These are phyloP conservation scores for Hymenoscyphus occultus DNA, from an alignment of 2,329 filamentous ascomycete species.

Conservation along the genomic window DNA sequence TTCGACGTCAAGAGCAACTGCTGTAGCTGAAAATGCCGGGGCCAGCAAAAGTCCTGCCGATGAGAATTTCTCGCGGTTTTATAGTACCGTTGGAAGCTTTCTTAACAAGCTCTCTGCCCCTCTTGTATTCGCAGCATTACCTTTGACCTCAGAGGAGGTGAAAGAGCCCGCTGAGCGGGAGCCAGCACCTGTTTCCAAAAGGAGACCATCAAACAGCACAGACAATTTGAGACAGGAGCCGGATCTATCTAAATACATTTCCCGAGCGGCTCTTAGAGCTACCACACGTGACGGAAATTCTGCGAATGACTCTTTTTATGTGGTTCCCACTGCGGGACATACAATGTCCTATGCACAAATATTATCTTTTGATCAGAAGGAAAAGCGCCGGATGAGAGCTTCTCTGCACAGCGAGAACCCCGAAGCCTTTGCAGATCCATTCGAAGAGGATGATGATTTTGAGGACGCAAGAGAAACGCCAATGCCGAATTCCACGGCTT, in stretches of 20 bases:
- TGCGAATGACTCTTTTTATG: conserved; percentile 78
- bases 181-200: conserved; percentile 40
- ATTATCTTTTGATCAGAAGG: conserved; percentile 65
- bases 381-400: conserved; percentile 57
- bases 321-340: conserved; percentile 87
- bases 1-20: conserved; percentile 32
- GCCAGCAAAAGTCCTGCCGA: conserved; percentile 47
- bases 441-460: conserved; percentile 76
- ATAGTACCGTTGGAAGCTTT: conserved; percentile 83
- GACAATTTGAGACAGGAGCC: conserved; percentile 52
- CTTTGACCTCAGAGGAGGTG: conserved; percentile 57
- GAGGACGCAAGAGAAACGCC: conserved; percentile 76
- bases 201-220: conserved; percentile 21
- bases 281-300: conserved; percentile 66
- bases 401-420: conserved; percentile 42
- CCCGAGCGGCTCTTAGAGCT: conserved; percentile 77
- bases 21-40: conserved; percentile 31
- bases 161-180: conserved; percentile 37
- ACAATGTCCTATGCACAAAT: conserved; percentile 94
- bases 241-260: conserved; percentile 81
- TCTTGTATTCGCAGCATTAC: conserved; percentile 87
- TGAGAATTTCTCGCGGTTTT: conserved; percentile 86
- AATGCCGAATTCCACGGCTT: conserved; percentile 43
- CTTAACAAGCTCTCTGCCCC: conserved; percentile 88
- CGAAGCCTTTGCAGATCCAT: conserved; percentile 44